Conservation (phyloP, 306 rosid species). For the Quercus agrifolia region DNA sequence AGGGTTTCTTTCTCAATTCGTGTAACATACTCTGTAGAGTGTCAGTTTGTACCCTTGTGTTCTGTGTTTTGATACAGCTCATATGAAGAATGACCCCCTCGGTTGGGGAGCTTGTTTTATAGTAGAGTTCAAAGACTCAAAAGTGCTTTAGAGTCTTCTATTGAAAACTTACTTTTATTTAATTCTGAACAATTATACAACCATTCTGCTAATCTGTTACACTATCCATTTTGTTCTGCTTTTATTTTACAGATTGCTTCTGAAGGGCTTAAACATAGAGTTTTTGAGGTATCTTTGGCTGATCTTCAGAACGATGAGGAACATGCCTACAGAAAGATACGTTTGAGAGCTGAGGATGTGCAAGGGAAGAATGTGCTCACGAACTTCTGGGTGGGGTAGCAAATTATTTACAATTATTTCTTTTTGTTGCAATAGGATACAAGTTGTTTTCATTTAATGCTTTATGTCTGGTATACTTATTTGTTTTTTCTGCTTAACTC, state of each 20-base stretch:
- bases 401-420: not conserved
- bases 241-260: slow-evolving; percentile 35
- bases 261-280: slow-evolving; percentile 43
- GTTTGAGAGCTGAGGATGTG: slow-evolving; percentile 43
- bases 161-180: not conserved
- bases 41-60: too few species aligned
- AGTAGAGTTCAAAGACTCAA: too few species aligned
- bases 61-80: too few species aligned
- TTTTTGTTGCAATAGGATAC: not conserved
- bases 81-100: not conserved
- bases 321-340: slow-evolving; percentile 40
- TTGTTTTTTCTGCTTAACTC: not conserved
- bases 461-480: not conserved
- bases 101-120: not conserved
- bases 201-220: not conserved
- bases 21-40: too few species aligned
- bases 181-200: not conserved
- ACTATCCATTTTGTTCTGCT: not conserved
- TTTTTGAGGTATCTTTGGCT: slow-evolving; percentile 41
- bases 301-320: slow-evolving; percentile 45
- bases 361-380: slow-evolving; percentile 42
- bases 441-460: not conserved
- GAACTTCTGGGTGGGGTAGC: slow-evolving; percentile 35
- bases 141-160: not conserved
- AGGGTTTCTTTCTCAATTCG: too few species aligned